Evolutionary conservation across 1,284 basidiomycete genomes (phyloP), one percentile per base, ranked within the genome.

Genomic region (Mixia osmundae): DNA sequence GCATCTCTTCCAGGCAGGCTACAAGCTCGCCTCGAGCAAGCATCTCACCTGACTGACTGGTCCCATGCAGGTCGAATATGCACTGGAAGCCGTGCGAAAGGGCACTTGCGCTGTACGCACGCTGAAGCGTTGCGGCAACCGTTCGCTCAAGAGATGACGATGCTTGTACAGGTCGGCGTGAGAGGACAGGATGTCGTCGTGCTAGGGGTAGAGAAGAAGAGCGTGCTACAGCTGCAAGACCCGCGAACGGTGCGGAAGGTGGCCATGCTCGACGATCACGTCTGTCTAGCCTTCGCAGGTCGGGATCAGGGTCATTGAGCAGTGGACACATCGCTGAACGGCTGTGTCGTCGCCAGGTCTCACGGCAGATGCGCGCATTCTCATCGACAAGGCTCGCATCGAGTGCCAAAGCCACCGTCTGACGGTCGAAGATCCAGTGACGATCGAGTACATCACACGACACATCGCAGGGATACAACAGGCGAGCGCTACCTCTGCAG

Each of bases 171-270:
- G 83, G 83, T 97, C 42, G 91, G 91, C 35, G 82, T 97, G 22
- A 72, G 83, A 44, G 91, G 91, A 45, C 76, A 79, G 54, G 75
- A 87, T 50, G 78, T 87, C 24, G 91, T 94, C 3, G 83, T 97
- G 3, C 67, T 99, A 19, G 91, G 89, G 37, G 91, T 97, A 15
- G 91, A 99, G 66, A 97, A 97, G 73, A 97, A 95, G 61, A 85
- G 80, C 0, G 72, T 94, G 12, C 65, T 95, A 19, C 41, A 99
- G 58, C 68, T 99, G 6, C 91, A 99, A 64, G 91, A 99, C 61
- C 79, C 91, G 8, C 68, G 91, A 38, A 97, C 91, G 2, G 85
- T 97, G 12, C 68, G 89, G 41, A 99, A 99, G 58, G 89, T 95
- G 10, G 91, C 82, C 43, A 89, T 95, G 82, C 63, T 99, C 29